phyloP scores from a whole-genome alignment of 2,329 filamentous ascomycete species.

The Lizonia empirigonia region DNA sequence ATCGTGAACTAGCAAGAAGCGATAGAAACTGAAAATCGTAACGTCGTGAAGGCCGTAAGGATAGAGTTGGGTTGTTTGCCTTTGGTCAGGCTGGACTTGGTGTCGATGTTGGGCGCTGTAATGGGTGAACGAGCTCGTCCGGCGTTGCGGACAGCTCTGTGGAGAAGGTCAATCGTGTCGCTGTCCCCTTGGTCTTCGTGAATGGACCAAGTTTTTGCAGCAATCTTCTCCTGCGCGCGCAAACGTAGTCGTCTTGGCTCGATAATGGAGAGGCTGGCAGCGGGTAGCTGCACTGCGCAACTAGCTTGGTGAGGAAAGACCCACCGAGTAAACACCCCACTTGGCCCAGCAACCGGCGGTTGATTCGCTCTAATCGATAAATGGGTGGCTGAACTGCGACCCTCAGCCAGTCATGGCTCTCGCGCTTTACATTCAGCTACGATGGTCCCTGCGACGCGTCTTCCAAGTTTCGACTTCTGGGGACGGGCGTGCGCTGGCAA shows the following conservation, averaged over 20 bases:
- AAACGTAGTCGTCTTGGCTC: conserved; percentile 22
- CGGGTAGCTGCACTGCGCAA: conserved; percentile 29
- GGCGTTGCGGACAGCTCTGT: conserved; percentile 40
- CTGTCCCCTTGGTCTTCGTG: conserved; percentile 23
- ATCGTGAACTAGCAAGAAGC: conserved; percentile 16
- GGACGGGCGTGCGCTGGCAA: conserved; percentile 13
- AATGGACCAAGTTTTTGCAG: conserved; percentile 9
- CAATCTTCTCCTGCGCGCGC: conserved; percentile 11
- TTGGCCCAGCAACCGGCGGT: conserved; percentile 31
- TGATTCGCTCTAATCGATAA: conserved; percentile 25
- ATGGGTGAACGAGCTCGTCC: conserved; percentile 38
- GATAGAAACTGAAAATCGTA: conserved; percentile 31
- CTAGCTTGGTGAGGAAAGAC: conserved; percentile 28
- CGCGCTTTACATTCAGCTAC: conserved; percentile 8
- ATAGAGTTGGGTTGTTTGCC: conserved; percentile 17
- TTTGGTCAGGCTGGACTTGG: conserved; percentile 30
- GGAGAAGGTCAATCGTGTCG: conserved; percentile 34
- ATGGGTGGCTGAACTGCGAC: conserved; percentile 28
- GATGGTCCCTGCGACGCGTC: conserved; percentile 8
- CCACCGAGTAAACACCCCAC: conserved; percentile 29
- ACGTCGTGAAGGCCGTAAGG: conserved; percentile 39
- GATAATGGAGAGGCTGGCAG: conserved; percentile 20
- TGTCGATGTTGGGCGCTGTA: conserved; percentile 20
- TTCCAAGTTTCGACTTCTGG: conserved; percentile 15
- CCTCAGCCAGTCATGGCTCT: conserved; percentile 23